Evolutionary conservation across 2,329 filamentous ascomycete genomes (phyloP), one percentile per base, ranked within the genome.

Genomic region (Blastomyces parvus): DNA sequence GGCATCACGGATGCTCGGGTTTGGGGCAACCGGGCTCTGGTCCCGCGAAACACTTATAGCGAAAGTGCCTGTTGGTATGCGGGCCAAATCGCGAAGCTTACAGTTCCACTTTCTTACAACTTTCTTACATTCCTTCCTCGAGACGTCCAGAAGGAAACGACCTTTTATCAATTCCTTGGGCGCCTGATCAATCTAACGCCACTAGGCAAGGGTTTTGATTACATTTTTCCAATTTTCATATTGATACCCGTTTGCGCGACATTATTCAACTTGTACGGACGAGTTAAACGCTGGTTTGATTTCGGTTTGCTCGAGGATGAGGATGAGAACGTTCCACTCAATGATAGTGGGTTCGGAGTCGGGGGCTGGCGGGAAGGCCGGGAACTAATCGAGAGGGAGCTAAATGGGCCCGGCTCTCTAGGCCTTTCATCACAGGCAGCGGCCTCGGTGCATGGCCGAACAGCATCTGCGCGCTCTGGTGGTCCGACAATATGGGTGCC

Each of bases 31-130:
- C 86, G 94, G 42, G 93, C 94, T 0, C 81, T 99, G 6, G 93
- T 97, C 57, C 86, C 85, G 64, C 87, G 94, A 63, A 94, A 96
- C 72, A 99, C 94, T 0, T 93, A 95, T 64, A 87, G 90, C 65
- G 94, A 97, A 74, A 91, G 88, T 59, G 94, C 94, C 0, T 95
- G 93, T 69, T 99, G 95, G 91, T 99, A 97, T 73, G 88, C 91
- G 1, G 87, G 91, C 64, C 91, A 97, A 74, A 89, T 97, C 13
- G 93, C 94, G 60, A 90, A 92, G 70, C 85, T 99, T 53, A 96
- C 90, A 0, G 90, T 99, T 0, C 94, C 94, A 0, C 82, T 99
- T 9, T 87, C 90, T 3, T 99, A 96, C 83, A 99, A 99, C 77
- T 99, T 97, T 72, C 83, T 96, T 74, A 97, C 93, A 0, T 93